Conservation (phyloP, 2,329 filamentous ascomycete genomes). For the Leptographium flavum region DNA sequence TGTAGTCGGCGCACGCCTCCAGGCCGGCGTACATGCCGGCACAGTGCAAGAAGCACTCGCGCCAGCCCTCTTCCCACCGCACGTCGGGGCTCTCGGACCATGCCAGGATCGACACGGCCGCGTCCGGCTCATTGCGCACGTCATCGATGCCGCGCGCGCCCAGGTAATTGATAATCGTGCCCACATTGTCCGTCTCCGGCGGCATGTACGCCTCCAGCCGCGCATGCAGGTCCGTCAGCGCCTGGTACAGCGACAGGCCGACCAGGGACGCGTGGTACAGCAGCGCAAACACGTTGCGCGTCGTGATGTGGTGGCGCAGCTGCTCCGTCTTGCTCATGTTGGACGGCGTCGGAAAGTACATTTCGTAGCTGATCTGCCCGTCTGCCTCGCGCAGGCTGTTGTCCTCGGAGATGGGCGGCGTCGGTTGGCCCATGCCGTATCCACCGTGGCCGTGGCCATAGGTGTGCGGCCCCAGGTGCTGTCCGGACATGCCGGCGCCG, state of each 20-base stretch:
- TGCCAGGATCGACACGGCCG: conserved; percentile 45
- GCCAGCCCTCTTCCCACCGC: conserved; percentile 52
- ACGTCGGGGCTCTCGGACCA: conserved; percentile 51
- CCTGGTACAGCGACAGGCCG: conserved; percentile 47
- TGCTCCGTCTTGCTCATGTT: conserved; percentile 32
- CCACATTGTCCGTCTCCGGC: conserved; percentile 39
- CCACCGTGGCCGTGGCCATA: neutral
- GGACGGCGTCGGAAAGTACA: conserved; percentile 46
- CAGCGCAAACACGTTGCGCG: conserved; percentile 54
- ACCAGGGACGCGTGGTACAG: conserved; percentile 51
- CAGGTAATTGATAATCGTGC: conserved; percentile 47
- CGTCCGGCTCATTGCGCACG: conserved; percentile 43
- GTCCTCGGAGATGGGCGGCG: conserved; percentile 31
- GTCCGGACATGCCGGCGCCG: conserved; percentile 2
- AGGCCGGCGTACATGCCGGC: conserved; percentile 46
- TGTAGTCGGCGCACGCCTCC: conserved; percentile 41
- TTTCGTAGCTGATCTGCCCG: conserved; percentile 44
- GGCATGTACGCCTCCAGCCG: conserved; percentile 46
- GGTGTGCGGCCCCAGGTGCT: conserved; percentile 12
- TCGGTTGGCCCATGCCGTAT: conserved; percentile 21
- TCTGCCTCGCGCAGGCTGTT: conserved; percentile 28
- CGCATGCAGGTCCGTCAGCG: conserved; percentile 45
- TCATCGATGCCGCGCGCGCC: conserved; percentile 47
- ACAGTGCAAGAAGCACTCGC: conserved; percentile 52
- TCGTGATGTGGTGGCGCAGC: conserved; percentile 47